Conservation (phyloP, 2,329 filamentous ascomycete genomes). For the Cryphonectria naterciae region DNA sequence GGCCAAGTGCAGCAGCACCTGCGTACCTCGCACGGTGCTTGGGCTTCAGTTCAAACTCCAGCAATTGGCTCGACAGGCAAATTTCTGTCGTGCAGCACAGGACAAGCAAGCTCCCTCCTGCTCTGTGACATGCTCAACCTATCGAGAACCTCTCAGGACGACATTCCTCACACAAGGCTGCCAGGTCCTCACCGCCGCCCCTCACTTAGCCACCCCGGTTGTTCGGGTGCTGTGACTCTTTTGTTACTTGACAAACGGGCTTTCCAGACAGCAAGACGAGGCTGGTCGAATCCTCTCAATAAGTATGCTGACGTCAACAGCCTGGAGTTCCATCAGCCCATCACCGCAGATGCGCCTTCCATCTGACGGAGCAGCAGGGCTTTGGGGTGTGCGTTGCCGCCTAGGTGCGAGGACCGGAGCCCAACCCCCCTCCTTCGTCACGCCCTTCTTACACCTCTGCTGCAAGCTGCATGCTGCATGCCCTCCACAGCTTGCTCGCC, state of each 20-base stretch:
- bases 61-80: background rate
- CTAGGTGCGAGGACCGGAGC: slow-evolving; percentile 21
- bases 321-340: background rate
- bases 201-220: background rate
- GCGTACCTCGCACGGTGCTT: no score
- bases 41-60: no score
- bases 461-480: slow-evolving; percentile 18
- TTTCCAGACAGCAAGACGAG: background rate
- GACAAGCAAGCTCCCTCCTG: background rate
- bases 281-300: background rate
- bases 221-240: background rate
- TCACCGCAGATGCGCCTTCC: background rate
- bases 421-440: background rate
- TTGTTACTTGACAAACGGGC: background rate
- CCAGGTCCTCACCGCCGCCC: background rate
- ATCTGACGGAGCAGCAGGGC: background rate
- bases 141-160: background rate
- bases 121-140: background rate
- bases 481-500: slow-evolving; percentile 16
- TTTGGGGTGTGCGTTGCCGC: background rate
- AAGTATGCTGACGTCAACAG: background rate
- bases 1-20: background rate
- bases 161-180: background rate
- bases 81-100: background rate
- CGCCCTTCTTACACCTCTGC: slow-evolving; percentile 9